These are phyloP conservation scores for Fraxinus velutina DNA, from an alignment of 305 asterid species.

Conservation along the genomic window DNA sequence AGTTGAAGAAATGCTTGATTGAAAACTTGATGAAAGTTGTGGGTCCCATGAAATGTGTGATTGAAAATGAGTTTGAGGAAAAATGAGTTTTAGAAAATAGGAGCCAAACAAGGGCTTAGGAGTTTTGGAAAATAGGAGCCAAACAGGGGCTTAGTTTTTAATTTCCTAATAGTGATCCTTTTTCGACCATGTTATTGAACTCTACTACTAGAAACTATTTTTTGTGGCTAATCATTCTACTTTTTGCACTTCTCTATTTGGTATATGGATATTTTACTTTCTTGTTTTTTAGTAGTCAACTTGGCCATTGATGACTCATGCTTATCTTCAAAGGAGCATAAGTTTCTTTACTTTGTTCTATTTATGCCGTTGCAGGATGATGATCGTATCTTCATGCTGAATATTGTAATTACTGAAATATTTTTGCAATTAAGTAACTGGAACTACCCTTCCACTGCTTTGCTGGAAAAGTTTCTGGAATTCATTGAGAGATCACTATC, in stretches of 20 bases:
- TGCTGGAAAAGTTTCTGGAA: slow-evolving; percentile 65
- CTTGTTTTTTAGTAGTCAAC: slow-evolving; percentile 2
- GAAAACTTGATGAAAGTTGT: not conserved
- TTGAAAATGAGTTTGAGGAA: not conserved
- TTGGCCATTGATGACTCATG: slow-evolving; percentile 3
- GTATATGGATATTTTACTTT: not conserved
- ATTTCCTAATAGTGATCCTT: not conserved
- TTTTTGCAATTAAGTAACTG: slow-evolving; percentile 60
- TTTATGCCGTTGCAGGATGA: slow-evolving; percentile 63
- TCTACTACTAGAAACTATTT: not conserved
- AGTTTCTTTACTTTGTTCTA: slow-evolving; percentile 27
- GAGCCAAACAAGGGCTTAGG: not conserved
- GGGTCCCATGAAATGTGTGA: not conserved
- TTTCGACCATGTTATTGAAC: not conserved
- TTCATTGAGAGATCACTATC: slow-evolving; percentile 64
- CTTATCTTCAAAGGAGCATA: slow-evolving; percentile 6
- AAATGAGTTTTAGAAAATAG: not conserved
- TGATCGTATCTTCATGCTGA: slow-evolving; percentile 56
- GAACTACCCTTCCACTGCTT: slow-evolving; percentile 40
- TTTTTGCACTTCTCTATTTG: slow-evolving; percentile 2
- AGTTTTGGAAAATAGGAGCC: not conserved
- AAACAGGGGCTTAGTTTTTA: not conserved
- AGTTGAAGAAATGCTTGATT: not conserved
- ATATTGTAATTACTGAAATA: slow-evolving; percentile 60
- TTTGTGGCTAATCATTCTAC: not conserved